Percentiles rank a stretch among this genome's conserved stretches.
Evolutionary conservation across 2,329 filamentous ascomycete genomes (phyloP).

Genomic region (Penicillium sp.): DNA sequence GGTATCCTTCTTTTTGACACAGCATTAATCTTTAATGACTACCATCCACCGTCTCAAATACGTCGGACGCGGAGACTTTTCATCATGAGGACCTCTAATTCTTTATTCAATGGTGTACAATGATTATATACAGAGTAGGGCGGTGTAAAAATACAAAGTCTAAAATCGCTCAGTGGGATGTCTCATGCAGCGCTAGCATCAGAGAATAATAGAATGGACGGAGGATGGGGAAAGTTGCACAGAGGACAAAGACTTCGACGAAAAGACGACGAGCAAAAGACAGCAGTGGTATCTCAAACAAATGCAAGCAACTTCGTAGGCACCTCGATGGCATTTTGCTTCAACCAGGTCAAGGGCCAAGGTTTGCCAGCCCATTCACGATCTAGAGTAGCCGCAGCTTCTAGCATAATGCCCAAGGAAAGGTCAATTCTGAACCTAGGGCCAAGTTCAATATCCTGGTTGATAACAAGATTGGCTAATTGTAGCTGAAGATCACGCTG

Average conservation of each 20-base stretch:
- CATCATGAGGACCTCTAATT: not conserved
- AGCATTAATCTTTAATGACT: not conserved
- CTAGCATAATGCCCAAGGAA: slow-evolving; percentile 34
- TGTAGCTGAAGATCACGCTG: slow-evolving; percentile 28
- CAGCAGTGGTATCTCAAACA: not conserved
- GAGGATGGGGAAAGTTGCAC: not conserved
- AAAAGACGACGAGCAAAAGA: not conserved
- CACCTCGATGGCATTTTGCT: slow-evolving; percentile 36
- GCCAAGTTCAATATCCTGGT: slow-evolving; percentile 30
- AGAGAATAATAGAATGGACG: slow-evolving; percentile 7
- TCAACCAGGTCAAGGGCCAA: slow-evolving; percentile 27
- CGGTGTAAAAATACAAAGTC: slow-evolving; percentile 2
- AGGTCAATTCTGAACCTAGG: slow-evolving; percentile 19
- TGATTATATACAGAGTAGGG: slow-evolving; percentile 14
- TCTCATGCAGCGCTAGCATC: slow-evolving; percentile 19
- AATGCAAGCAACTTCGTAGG: slow-evolving; percentile 12
- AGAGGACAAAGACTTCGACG: not conserved
- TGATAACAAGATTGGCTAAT: slow-evolving; percentile 27
- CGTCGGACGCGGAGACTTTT: not conserved
- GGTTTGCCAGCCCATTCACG: slow-evolving; percentile 28
- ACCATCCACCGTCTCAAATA: not conserved
- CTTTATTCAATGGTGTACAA: slow-evolving; percentile 15
- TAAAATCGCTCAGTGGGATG: slow-evolving; percentile 12
- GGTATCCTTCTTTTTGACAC: not conserved
- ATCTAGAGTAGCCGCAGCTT: slow-evolving; percentile 36